phyloP scores from a whole-genome alignment of 768 basidiomycete genomes.

The Nevesoporus exiguus region DNA sequence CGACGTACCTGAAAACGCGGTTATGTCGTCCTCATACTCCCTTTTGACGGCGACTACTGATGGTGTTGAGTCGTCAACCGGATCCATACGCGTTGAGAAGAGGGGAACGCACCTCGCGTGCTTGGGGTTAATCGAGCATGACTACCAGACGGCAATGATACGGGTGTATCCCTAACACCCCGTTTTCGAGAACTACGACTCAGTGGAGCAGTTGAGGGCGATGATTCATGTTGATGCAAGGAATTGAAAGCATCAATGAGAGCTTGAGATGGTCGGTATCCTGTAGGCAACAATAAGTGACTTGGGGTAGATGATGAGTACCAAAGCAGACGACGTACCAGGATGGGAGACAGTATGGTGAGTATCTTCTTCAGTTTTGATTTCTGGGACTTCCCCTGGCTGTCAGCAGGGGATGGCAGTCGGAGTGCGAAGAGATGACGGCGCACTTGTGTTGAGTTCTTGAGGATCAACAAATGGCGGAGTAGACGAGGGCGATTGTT shows the following conservation, averaged over 20 bases:
- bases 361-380: neutral
- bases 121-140: neutral
- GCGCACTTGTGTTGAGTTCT: neutral
- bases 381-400: neutral
- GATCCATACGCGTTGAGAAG: neutral
- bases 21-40: slow-evolving; percentile 12
- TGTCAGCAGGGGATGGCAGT: neutral
- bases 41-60: slow-evolving; percentile 2
- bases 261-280: slow-evolving; percentile 12
- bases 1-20: slow-evolving; percentile 1
- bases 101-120: neutral
- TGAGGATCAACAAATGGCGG: neutral
- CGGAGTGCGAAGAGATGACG: neutral
- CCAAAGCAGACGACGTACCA: neutral
- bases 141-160: neutral
- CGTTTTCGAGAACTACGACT: neutral
- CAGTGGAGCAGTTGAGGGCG: neutral
- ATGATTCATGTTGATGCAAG: neutral
- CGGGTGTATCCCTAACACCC: neutral
- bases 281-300: neutral
- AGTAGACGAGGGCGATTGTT: neutral
- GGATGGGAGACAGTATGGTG: neutral
- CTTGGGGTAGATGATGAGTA: neutral
- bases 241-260: slow-evolving; percentile 14
- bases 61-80: neutral